Evolutionary conservation across 108 stramenopile genomes (phyloP), one percentile per base, ranked within the genome.

Genomic region (Conticribra weissflogii): DNA sequence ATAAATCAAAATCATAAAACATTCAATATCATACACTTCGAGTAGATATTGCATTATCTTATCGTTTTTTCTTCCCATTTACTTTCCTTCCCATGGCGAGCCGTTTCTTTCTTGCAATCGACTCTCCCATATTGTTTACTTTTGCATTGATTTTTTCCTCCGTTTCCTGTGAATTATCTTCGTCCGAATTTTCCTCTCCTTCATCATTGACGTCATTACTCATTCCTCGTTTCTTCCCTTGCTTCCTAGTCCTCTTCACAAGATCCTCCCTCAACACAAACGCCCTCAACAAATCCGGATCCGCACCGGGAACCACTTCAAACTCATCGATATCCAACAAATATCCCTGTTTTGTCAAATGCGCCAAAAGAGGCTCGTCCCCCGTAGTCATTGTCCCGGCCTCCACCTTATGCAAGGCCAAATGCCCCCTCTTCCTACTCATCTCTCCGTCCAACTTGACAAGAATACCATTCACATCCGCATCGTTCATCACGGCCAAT

Each of bases 381-480:
- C 34, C 24, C 18, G 45, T 3, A 58, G 5, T 49, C 12, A 22
- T 53, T 0, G 45, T 3, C 7, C 32, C 25, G n/a, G 31, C 2
- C 17, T 58, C 48, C 31, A 44, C 36, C 36, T 41, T 41, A 31
- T 79, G 71, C 49, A 79, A 54, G 15, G 78, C 66, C 3, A 72
- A 27, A 57, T 68, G 67, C 9, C 78, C 78, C 24, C 71, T 52
- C 28, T 68, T 61, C 25, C 31, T 79, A 22, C 66, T 59, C 36
- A 79, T 55, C 45, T 72, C 71, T 51, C 78, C 78, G 31, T 79
- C 71, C 17, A 68, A 68, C 53, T 68, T 79, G 16, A 79, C 53
- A 18, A 79, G 54, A n/a, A 67, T 55, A 32, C 72, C 78, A 63
- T 79, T 66, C 41, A 47, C 60, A 34, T 68, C 66, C 48, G 44